Conservation (phyloP, 371 early-diverging fungal species). For the Cokeromyces recurvatus region DNA sequence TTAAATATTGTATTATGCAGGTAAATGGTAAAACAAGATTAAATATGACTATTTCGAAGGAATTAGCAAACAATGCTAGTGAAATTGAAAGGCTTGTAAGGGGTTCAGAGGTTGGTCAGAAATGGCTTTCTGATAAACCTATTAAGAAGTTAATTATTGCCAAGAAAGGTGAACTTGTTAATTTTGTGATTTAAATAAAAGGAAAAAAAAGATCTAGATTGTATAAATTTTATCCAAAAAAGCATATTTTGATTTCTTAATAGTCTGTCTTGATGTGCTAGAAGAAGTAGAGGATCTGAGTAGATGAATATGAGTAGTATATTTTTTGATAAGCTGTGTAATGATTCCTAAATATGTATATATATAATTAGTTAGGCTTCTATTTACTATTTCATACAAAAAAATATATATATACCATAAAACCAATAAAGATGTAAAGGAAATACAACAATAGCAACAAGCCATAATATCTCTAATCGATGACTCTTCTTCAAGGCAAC, state of each 20-base stretch:
- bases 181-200: conserved; percentile 64
- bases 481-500: conserved; percentile 14
- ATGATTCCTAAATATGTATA: background rate
- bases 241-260: conserved; percentile 6
- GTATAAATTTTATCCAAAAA: conserved; percentile 19
- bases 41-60: conserved; percentile 53
- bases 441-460: conserved; percentile 19
- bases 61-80: conserved; percentile 19
- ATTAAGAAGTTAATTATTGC: conserved; percentile 66
- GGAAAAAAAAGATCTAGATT: too few relatives aligned
- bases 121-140: conserved; percentile 50
- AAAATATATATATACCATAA: conserved; percentile 24
- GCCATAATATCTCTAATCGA: conserved; percentile 15
- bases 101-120: conserved; percentile 46
- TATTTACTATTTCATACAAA: too few relatives aligned
- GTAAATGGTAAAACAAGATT: conserved; percentile 81
- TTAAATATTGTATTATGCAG: conserved; percentile 17
- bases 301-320: background rate
- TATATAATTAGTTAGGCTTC: background rate
- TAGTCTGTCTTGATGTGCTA: background rate
- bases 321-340: background rate
- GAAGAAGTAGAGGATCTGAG: conserved; percentile 1
- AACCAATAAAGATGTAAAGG: conserved; percentile 46
- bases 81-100: conserved; percentile 46
- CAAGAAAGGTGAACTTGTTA: conserved; percentile 72